Percentiles rank a stretch among this genome's conserved stretches.
These are phyloP conservation scores for Gossypium lobatum DNA, from an alignment of 441 rosid genomes.

Conservation along the genomic window DNA sequence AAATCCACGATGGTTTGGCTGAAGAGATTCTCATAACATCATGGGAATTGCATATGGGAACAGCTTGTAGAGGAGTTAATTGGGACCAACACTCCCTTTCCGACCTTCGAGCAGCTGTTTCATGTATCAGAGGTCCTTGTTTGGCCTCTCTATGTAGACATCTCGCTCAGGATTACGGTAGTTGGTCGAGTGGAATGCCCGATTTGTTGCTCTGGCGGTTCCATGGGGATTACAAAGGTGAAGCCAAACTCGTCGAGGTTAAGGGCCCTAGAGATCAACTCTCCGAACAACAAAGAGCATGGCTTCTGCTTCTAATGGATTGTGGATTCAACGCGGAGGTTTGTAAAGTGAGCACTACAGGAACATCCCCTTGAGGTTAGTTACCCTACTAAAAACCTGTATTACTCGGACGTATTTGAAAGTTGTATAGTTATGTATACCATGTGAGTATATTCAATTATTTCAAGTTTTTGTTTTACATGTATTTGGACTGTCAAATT, in stretches of 20 bases:
- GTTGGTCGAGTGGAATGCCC: slow-evolving; percentile 97
- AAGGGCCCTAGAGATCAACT: slow-evolving; percentile 80
- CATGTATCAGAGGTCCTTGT: slow-evolving; percentile 66
- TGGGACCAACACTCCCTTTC: slow-evolving; percentile 73
- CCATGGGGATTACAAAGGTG: slow-evolving; percentile 66
- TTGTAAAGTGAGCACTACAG: slow-evolving; percentile 57
- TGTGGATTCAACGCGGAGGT: slow-evolving; percentile 76
- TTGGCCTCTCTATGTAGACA: slow-evolving; percentile 66
- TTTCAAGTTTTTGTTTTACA: neutral
- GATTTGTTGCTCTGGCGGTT: slow-evolving; percentile 87
- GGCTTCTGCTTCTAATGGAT: slow-evolving; percentile 79
- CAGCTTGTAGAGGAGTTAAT: slow-evolving; percentile 70
- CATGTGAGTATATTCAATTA: neutral
- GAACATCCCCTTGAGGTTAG: slow-evolving; percentile 16
- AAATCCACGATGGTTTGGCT: slow-evolving; percentile 63
- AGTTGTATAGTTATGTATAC: neutral
- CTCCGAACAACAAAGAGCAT: slow-evolving; percentile 90
- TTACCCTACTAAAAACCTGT: neutral
- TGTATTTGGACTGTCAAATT: neutral
- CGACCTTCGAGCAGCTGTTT: slow-evolving; percentile 75
- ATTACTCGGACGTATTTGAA: neutral
- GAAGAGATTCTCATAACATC: slow-evolving; percentile 74
- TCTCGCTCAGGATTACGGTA: slow-evolving; percentile 71
- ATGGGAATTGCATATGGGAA: slow-evolving; percentile 66
- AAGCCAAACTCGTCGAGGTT: slow-evolving; percentile 94